phyloP scores from a whole-genome alignment of 2,329 filamentous ascomycete genomes.

The Penicillium rolfsii region DNA sequence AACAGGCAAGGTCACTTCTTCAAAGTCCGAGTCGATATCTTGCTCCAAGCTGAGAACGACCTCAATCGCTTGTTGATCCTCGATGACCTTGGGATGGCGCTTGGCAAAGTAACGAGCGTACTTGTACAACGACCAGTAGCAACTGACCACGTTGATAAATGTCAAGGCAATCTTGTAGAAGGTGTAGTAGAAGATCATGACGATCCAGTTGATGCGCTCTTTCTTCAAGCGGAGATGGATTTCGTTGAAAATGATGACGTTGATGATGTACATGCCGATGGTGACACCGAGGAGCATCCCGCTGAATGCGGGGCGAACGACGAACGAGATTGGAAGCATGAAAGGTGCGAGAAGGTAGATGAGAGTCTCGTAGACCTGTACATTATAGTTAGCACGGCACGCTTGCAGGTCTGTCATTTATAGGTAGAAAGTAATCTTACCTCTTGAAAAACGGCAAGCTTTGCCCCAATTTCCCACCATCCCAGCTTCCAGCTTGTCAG shows the following conservation, averaged over 20 bases:
- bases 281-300: conserved; percentile 44
- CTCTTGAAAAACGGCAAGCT: conserved; percentile 56
- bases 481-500: conserved; percentile 53
- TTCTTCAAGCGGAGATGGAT: conserved; percentile 52
- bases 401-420: background rate
- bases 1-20: conserved; percentile 9
- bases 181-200: conserved; percentile 49
- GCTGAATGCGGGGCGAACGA: conserved; percentile 48
- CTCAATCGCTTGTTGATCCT: conserved; percentile 50
- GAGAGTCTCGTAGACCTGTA: conserved; percentile 50
- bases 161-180: conserved; percentile 52
- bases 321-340: conserved; percentile 51
- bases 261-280: conserved; percentile 48
- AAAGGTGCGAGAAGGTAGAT: conserved; percentile 53
- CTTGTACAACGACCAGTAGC: conserved; percentile 49
- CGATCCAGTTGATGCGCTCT: conserved; percentile 46
- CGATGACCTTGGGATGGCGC: conserved; percentile 53
- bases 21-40: conserved; percentile 9
- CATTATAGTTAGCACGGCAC: background rate
- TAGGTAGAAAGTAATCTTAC: conserved; percentile 18
- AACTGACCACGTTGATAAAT: conserved; percentile 49
- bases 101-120: conserved; percentile 54
- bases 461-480: conserved; percentile 54
- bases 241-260: conserved; percentile 54
- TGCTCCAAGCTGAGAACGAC: conserved; percentile 33